Conservation (phyloP, 495 filamentous ascomycete genomes). For the Penicillium robsamsonii region DNA sequence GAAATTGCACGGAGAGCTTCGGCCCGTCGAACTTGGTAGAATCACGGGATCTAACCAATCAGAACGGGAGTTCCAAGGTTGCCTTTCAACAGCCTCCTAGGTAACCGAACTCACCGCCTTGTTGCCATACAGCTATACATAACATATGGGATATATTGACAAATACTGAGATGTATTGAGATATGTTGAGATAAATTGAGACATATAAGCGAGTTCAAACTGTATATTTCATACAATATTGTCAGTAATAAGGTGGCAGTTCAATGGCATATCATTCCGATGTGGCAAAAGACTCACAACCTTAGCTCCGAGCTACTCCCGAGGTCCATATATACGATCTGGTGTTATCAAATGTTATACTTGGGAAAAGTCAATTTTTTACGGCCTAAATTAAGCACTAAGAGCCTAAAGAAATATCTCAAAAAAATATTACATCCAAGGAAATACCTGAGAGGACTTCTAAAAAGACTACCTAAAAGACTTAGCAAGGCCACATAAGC, state of each 20-base stretch:
- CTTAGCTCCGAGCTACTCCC: background rate
- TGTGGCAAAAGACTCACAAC: background rate
- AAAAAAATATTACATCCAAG: too few species aligned
- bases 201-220: background rate
- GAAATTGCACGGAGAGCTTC: conserved; percentile 52
- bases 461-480: too few species aligned
- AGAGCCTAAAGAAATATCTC: too few species aligned
- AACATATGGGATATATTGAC: background rate
- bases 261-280: background rate
- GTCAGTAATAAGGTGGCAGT: background rate
- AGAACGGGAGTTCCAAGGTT: background rate
- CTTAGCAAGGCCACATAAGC: too few species aligned
- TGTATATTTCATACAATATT: background rate
- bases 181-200: background rate
- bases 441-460: too few species aligned
- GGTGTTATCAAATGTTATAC: background rate
- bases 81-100: conserved; percentile 7
- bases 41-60: conserved; percentile 31
- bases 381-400: too few species aligned
- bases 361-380: too few species aligned
- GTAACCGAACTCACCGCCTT: conserved; percentile 28
- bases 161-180: background rate
- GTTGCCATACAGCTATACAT: background rate
- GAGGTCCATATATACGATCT: background rate
- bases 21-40: conserved; percentile 45